Conservation (phyloP, 2,329 filamentous ascomycete genomes). For the Stemphylium lycopersici region DNA sequence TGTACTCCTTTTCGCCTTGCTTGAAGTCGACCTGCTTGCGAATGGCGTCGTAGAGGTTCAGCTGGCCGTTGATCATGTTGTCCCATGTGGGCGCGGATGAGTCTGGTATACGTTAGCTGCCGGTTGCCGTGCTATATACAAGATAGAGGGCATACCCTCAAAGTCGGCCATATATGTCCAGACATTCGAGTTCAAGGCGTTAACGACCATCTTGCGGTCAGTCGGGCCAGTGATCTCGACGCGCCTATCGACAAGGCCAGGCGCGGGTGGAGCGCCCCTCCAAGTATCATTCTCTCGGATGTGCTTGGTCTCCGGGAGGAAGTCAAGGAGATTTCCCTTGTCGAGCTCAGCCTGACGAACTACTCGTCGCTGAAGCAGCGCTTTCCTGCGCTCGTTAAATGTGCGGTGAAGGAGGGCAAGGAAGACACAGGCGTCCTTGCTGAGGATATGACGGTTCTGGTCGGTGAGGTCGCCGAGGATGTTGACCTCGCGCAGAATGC, state of each 20-base stretch:
- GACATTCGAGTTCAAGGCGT: constrained; percentile 92
- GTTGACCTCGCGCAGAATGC: constrained; percentile 84
- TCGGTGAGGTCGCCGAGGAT: constrained; percentile 81
- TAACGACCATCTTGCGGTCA: constrained; percentile 98
- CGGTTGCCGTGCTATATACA: background rate
- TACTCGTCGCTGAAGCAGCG: constrained; percentile 83
- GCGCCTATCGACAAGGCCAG: constrained; percentile 88
- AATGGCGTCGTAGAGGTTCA: constrained; percentile 96
- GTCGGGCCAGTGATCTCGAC: constrained; percentile 98
- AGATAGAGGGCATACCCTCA: constrained; percentile 68
- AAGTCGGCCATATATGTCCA: constrained; percentile 99
- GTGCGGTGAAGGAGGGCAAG: constrained; percentile 92
- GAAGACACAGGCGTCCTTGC: constrained; percentile 87
- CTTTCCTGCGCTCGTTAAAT: constrained; percentile 89
- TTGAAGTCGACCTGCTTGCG: constrained; percentile 95
- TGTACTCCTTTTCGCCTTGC: constrained; percentile 94
- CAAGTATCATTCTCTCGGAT: constrained; percentile 93
- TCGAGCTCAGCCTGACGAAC: constrained; percentile 92
- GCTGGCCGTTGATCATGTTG: constrained; percentile 98
- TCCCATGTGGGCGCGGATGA: constrained; percentile 97
- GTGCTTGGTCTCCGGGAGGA: constrained; percentile 93
- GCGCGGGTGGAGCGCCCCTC: constrained; percentile 89
- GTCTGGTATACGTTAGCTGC: constrained; percentile 61
- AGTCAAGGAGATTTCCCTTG: constrained; percentile 85
- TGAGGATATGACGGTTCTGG: constrained; percentile 87